phyloP scores from a whole-genome alignment of 192 early-diverging fungal genomes.

The Geranomyces variabilis region DNA sequence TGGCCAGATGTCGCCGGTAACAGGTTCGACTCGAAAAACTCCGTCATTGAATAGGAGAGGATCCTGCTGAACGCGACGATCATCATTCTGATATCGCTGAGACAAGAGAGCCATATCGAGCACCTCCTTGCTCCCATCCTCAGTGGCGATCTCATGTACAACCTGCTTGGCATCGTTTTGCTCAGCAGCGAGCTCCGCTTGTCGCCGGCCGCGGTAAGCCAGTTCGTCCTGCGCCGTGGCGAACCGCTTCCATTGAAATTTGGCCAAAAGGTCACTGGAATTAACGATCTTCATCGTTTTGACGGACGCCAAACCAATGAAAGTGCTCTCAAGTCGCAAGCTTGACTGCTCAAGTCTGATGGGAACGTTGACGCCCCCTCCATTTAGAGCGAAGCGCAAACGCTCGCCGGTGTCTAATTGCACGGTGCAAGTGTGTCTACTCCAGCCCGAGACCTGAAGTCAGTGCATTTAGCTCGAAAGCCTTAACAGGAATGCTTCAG shows the following conservation, averaged over 20 bases:
- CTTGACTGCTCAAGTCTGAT: conserved; percentile 56
- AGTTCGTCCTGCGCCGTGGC: conserved; percentile 51
- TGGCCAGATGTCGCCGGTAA: conserved; percentile 59
- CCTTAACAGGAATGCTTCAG: too few relatives aligned
- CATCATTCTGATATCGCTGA: conserved; percentile 40
- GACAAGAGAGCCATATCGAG: conserved; percentile 36
- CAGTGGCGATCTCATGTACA: neutral
- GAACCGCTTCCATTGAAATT: conserved; percentile 60
- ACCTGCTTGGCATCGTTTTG: conserved; percentile 43
- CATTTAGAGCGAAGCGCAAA: conserved; percentile 39
- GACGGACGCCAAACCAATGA: conserved; percentile 50
- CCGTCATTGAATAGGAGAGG: conserved; percentile 43
- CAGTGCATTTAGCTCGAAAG: too few relatives aligned
- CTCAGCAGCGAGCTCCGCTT: conserved; percentile 30
- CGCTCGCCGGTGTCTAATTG: conserved; percentile 57
- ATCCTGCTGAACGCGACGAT: conserved; percentile 43
- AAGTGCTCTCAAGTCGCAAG: conserved; percentile 56
- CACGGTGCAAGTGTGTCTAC: neutral
- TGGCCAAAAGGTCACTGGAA: conserved; percentile 53
- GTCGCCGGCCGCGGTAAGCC: conserved; percentile 33
- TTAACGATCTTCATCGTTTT: conserved; percentile 56
- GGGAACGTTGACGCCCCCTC: conserved; percentile 54
- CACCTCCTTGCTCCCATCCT: conserved; percentile 9
- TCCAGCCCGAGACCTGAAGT: too few relatives aligned
- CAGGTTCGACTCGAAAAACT: conserved; percentile 50